These are phyloP conservation scores for Penicillium coffeae DNA, from an alignment of 495 filamentous ascomycete genomes.

Conservation along the genomic window DNA sequence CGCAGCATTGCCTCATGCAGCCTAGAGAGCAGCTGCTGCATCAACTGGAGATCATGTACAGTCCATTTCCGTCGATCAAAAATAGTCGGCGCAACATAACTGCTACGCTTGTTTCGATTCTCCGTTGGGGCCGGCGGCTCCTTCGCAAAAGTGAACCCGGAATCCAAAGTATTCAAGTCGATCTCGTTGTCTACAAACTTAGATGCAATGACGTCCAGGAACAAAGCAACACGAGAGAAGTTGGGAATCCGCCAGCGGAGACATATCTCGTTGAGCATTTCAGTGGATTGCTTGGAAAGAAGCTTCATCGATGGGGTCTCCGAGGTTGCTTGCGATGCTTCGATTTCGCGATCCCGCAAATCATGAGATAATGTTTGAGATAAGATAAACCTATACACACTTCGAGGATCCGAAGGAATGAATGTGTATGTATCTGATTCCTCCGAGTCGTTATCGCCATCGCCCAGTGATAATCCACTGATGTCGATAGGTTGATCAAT, in stretches of 20 bases:
- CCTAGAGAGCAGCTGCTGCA: constrained; percentile 68
- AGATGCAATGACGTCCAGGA: constrained; percentile 78
- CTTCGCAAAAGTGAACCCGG: constrained; percentile 77
- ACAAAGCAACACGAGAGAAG: constrained; percentile 73
- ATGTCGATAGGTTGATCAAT: constrained; percentile 79
- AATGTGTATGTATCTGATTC: constrained; percentile 71
- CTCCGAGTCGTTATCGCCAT: constrained; percentile 39
- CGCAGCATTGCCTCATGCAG: constrained; percentile 80
- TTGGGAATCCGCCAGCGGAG: constrained; percentile 87
- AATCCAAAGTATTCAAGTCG: constrained; percentile 72
- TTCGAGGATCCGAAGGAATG: constrained; percentile 80
- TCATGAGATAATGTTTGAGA: constrained; percentile 70
- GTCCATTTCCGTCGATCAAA: constrained; percentile 72
- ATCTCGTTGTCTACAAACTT: constrained; percentile 88
- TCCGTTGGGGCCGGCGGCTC: constrained; percentile 52
- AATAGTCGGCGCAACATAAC: constrained; percentile 40
- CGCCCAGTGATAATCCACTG: constrained; percentile 62
- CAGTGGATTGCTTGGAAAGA: constrained; percentile 75
- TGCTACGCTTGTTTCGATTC: constrained; percentile 47
- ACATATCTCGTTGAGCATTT: constrained; percentile 80
- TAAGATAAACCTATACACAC: constrained; percentile 74
- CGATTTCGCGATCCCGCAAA: constrained; percentile 52
- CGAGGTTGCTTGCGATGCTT: constrained; percentile 49
- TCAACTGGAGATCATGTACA: constrained; percentile 67
- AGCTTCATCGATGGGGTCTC: constrained; percentile 57